Evolutionary conservation across 768 basidiomycete genomes (phyloP).

Genomic region (Glaciozyma martinii): DNA sequence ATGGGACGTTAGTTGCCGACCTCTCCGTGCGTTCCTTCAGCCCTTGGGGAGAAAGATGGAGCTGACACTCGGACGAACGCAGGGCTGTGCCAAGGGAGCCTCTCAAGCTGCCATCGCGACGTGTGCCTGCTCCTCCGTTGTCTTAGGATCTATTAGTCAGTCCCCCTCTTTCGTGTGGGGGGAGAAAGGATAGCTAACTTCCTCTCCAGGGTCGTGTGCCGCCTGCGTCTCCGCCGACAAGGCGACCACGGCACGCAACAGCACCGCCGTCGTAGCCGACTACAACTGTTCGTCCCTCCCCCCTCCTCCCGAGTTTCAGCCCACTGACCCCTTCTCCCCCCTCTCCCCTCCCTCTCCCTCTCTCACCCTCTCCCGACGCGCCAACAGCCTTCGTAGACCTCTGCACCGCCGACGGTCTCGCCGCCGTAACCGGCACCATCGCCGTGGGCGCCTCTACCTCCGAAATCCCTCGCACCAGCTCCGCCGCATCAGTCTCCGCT

Average conservation of each 20-base stretch:
- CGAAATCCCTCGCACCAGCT: conserved; percentile 4
- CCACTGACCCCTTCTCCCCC: background rate
- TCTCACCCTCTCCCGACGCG: background rate
- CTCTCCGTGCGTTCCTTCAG: background rate
- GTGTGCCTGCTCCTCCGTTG: conserved; percentile 23
- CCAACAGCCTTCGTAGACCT: conserved; percentile 23
- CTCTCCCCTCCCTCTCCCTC: background rate
- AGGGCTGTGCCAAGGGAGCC: conserved; percentile 13
- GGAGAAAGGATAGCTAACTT: no score
- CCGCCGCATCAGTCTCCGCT: background rate
- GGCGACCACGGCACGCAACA: background rate
- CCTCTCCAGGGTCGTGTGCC: background rate
- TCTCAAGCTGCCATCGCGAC: conserved; percentile 18
- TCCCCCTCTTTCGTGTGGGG: background rate
- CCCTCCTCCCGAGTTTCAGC: no score
- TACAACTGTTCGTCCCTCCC: conserved; percentile 11
- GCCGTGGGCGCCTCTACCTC: conserved; percentile 19
- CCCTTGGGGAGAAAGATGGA: background rate
- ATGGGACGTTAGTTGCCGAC: no score
- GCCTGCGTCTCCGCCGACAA: conserved; percentile 20
- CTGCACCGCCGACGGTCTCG: conserved; percentile 24
- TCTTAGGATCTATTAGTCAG: conserved; percentile 17
- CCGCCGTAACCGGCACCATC: conserved; percentile 24
- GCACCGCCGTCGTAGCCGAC: conserved; percentile 16
- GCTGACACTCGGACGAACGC: background rate